phyloP scores from a whole-genome alignment of 805 yeast genomes.

The Suhomyces sp. region DNA sequence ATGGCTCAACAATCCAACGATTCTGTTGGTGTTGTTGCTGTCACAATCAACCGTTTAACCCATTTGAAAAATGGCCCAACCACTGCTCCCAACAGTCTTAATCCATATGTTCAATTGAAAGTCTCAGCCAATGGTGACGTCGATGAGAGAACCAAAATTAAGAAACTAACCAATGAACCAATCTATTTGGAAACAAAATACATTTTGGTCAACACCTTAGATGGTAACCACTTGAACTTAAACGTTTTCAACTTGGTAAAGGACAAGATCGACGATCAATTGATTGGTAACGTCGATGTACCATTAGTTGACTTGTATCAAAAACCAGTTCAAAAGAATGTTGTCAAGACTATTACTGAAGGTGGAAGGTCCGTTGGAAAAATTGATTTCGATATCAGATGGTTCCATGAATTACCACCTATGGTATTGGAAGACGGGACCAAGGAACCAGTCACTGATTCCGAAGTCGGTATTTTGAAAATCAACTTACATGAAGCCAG shows the following conservation, averaged over 20 bases:
- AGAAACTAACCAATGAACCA: conserved; percentile 56
- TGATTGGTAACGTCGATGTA: conserved; percentile 48
- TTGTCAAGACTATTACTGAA: conserved; percentile 44
- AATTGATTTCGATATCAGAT: conserved; percentile 54
- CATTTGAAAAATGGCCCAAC: conserved; percentile 46
- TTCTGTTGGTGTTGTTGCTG: conserved; percentile 67
- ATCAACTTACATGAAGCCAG: conserved; percentile 60
- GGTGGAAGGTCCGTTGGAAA: conserved; percentile 59
- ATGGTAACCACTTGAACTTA: conserved; percentile 53
- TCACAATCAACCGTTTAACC: conserved; percentile 56
- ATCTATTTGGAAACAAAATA: conserved; percentile 66
- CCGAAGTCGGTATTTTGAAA: conserved; percentile 76
- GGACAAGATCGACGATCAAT: conserved; percentile 54
- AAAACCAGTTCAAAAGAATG: conserved; percentile 43
- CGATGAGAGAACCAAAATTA: conserved; percentile 57
- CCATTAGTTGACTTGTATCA: conserved; percentile 63
- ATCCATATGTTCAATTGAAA: conserved; percentile 56
- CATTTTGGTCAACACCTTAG: conserved; percentile 54
- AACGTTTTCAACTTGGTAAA: conserved; percentile 53
- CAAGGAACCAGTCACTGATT: conserved; percentile 49
- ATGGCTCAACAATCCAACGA: conserved; percentile 64
- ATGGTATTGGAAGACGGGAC: conserved; percentile 49
- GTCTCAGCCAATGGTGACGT: conserved; percentile 38
- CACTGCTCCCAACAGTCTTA: conserved; percentile 40
- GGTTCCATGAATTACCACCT: conserved; percentile 50